phyloP scores from a whole-genome alignment of 2,329 filamentous ascomycete species.

The Aspergillus novoparasiticus region DNA sequence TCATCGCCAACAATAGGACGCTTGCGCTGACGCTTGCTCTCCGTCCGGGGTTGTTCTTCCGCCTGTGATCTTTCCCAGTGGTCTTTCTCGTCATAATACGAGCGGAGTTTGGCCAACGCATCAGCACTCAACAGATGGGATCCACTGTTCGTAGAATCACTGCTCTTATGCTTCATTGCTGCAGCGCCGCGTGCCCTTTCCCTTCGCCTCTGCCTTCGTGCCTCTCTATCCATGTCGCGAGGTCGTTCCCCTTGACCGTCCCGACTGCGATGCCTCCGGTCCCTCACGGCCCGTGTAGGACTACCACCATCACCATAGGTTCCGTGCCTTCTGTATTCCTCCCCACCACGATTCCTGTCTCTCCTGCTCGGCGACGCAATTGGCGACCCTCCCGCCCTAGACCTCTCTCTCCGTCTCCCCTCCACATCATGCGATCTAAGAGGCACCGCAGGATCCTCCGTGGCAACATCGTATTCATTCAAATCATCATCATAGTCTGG shows the following conservation, averaged over 20 bases:
- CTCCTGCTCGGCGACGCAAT: constrained; percentile 38
- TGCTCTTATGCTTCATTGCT: constrained; percentile 42
- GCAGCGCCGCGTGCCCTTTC: constrained; percentile 22
- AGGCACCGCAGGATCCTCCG: constrained; percentile 15
- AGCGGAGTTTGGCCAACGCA: constrained; percentile 68
- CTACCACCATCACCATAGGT: constrained; percentile 34
- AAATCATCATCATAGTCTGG: constrained; percentile 15
- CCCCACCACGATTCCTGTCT: constrained; percentile 36
- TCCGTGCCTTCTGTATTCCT: constrained; percentile 32
- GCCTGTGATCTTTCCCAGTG: constrained; percentile 48
- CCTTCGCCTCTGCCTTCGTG: constrained; percentile 28
- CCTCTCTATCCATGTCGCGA: constrained; percentile 25
- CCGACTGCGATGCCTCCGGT: constrained; percentile 15
- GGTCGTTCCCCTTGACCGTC: constrained; percentile 21
- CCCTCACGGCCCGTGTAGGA: constrained; percentile 19
- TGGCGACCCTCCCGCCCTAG: constrained; percentile 40
- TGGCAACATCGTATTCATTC: constrained; percentile 19
- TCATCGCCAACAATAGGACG: constrained; percentile 27
- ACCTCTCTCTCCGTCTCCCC: constrained; percentile 25
- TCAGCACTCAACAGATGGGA: constrained; percentile 52
- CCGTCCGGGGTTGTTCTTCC: constrained; percentile 25
- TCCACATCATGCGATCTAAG: constrained; percentile 10
- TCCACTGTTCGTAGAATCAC: constrained; percentile 46
- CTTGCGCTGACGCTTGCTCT: constrained; percentile 31
- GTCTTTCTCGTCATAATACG: constrained; percentile 60